Base-by-base conservation (phyloP, 306 rosid genomes). In the Malus asiatica region DNA sequence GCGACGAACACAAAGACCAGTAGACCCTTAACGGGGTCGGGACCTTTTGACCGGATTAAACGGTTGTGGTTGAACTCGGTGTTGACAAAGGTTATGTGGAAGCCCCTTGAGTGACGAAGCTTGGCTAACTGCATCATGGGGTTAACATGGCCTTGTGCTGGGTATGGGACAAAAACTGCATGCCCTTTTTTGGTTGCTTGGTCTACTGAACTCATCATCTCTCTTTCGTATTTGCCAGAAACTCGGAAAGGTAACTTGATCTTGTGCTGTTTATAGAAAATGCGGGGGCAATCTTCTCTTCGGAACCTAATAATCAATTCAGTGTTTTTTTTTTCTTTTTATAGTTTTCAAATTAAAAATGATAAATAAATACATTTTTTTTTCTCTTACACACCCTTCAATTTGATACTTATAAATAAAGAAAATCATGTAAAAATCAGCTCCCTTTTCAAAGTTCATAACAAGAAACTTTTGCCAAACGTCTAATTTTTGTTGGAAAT, bases 71-170 rank as follows among this genome's bases (percentile, higher is more conserved):
- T 69, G 68, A 68, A 74, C 79, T 80, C 66, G 1, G 75, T 80
- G 71, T 76, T 77, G 35, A 69, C 75, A 30, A 77, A 69, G 70
- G 75, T 69, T 20, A 77, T 30, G 62, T 69, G 40, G 75, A 69
- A 77, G 19, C 75, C 80, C 60, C 35, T 76, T 3, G 63, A 77
- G 69, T 59, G 75, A 2, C 69, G 62, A 23, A 69, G 63, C 80
- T 59, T 77, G 51, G 80, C 77, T 42, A 81, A 45, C 11, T 33
- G 44, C 76, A 81, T 70, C 84, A 81, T 19, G 61, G 80, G 80
- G 62, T 14, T 76, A 1, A 71, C 53, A 65, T 81, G 84, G 68
- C 84, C 80, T 71, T 76, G 80, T 42, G 84, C 18, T 22, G 84
- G 84, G 38, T 1, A 63, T 11, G 84, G 80, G 19, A 71, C 11